A percentile compares a stretch with the other conserved stretches of the same genome.
phyloP scores from a whole-genome alignment of 2,329 filamentous ascomycete genomes.

The Simplicillium aogashimaense region DNA sequence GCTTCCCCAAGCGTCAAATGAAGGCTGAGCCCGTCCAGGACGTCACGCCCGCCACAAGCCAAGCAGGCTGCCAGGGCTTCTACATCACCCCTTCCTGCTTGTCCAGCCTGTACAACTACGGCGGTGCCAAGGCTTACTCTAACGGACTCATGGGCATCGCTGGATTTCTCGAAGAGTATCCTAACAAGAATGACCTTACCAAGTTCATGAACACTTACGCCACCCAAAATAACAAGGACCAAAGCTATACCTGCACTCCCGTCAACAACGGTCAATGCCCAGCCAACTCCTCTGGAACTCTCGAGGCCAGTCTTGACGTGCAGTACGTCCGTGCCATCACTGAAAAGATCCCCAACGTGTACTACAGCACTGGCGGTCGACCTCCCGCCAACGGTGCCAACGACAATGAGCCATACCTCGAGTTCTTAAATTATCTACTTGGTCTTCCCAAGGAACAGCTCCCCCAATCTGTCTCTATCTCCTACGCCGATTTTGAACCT shows the following conservation, averaged over 20 bases:
- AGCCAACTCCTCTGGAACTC: not conserved
- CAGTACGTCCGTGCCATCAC: not conserved
- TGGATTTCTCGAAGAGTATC: not conserved
- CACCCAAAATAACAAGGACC: not conserved
- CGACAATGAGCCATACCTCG: slow-evolving; percentile 58
- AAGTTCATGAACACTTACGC: not conserved
- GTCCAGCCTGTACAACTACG: not conserved
- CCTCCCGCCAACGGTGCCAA: slow-evolving; percentile 21
- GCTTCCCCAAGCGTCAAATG: no score
- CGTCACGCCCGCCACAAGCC: no score
- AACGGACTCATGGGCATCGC: not conserved
- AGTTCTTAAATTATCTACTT: slow-evolving; percentile 52
- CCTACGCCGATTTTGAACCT: slow-evolving; percentile 60
- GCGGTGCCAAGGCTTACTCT: not conserved
- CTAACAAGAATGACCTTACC: not conserved
- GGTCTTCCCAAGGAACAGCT: slow-evolving; percentile 31
- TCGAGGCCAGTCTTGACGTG: not conserved
- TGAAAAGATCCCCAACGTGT: not conserved
- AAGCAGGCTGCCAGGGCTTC: no score
- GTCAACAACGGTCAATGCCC: not conserved
- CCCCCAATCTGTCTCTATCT: slow-evolving; percentile 52
- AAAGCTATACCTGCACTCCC: not conserved
- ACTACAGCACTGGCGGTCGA: not conserved
- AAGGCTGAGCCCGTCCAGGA: no score
- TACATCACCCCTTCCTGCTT: not conserved